These are phyloP conservation scores for Malus hybrid DNA, from an alignment of 331 rosid genomes.

Conservation along the genomic window DNA sequence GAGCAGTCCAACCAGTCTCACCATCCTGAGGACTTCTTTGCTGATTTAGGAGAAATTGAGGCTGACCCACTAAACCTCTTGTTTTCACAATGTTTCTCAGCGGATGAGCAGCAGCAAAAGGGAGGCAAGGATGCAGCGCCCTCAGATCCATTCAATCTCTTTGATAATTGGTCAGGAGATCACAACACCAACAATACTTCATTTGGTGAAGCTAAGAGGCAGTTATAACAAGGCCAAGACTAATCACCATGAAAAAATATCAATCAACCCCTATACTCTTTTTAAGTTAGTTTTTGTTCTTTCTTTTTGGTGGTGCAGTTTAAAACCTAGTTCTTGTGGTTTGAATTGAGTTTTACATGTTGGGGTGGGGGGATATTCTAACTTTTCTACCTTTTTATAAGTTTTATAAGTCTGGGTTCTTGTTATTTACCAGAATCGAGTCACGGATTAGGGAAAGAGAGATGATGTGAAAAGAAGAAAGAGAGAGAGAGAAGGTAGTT, in stretches of 20 bases:
- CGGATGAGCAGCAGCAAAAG: constrained; percentile 22
- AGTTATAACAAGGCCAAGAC: constrained; percentile 32
- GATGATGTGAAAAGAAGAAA: neutral
- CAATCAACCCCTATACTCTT: constrained; percentile 4
- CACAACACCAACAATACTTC: constrained; percentile 20
- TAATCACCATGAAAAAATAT: constrained; percentile 4
- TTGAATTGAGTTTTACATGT: neutral
- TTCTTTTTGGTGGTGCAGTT: neutral
- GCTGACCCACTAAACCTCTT: constrained; percentile 75
- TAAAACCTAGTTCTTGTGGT: neutral
- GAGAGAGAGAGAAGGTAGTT: constrained; percentile 24
- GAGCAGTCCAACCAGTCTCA: constrained; percentile 17
- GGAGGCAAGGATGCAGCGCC: constrained; percentile 6
- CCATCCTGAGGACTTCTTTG: constrained; percentile 66
- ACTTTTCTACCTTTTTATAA: neutral
- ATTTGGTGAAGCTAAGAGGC: constrained; percentile 46
- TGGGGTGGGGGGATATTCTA: neutral
- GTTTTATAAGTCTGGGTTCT: neutral
- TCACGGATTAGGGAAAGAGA: constrained; percentile 23
- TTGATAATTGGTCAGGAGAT: constrained; percentile 66
- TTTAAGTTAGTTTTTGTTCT: neutral
- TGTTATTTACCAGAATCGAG: constrained; percentile 41
- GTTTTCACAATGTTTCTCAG: constrained; percentile 54
- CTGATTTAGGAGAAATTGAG: constrained; percentile 78
- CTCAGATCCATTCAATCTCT: constrained; percentile 63